A percentile compares a stretch with the other conserved stretches of the same genome.
These are phyloP conservation scores for Saccharomycopsis microspora DNA, from an alignment of 805 yeast species.

Conservation along the genomic window DNA sequence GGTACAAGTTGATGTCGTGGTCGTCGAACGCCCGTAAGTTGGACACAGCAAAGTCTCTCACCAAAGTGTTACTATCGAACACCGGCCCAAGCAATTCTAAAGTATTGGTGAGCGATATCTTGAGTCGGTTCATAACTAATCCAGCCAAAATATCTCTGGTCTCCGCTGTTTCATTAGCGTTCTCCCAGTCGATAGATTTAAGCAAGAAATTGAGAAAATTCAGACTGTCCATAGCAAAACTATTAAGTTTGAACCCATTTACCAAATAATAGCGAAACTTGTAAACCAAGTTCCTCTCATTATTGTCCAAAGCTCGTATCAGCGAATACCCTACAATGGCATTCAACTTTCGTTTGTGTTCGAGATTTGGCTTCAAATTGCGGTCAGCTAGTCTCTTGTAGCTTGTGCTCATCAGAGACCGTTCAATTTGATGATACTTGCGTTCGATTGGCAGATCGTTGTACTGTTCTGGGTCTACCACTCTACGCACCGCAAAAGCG, in stretches of 20 bases:
- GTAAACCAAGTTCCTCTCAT: constrained; percentile 85
- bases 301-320: constrained; percentile 66
- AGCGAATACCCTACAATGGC: constrained; percentile 69
- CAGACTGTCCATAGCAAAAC: constrained; percentile 21
- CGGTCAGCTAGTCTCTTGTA: constrained; percentile 33
- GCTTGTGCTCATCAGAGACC: constrained; percentile 60
- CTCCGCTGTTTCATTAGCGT: constrained; percentile 68
- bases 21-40: constrained; percentile 69
- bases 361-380: constrained; percentile 83
- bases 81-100: constrained; percentile 75
- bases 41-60: constrained; percentile 82
- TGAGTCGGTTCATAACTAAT: constrained; percentile 71
- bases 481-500: constrained; percentile 24
- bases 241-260: constrained; percentile 28
- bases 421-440: constrained; percentile 74
- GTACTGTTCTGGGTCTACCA: constrained; percentile 62
- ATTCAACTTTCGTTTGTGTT: constrained; percentile 61
- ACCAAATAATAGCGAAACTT: constrained; percentile 74
- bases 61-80: constrained; percentile 52
- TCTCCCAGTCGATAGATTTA: constrained; percentile 82
- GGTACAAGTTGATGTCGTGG: constrained; percentile 66
- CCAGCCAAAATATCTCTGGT: constrained; percentile 60
- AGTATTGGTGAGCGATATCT: constrained; percentile 36
- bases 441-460: constrained; percentile 76
- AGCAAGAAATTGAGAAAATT: constrained; percentile 69